phyloP scores from a whole-genome alignment of 495 filamentous ascomycete genomes.

The Chlorociboria aeruginascens region DNA sequence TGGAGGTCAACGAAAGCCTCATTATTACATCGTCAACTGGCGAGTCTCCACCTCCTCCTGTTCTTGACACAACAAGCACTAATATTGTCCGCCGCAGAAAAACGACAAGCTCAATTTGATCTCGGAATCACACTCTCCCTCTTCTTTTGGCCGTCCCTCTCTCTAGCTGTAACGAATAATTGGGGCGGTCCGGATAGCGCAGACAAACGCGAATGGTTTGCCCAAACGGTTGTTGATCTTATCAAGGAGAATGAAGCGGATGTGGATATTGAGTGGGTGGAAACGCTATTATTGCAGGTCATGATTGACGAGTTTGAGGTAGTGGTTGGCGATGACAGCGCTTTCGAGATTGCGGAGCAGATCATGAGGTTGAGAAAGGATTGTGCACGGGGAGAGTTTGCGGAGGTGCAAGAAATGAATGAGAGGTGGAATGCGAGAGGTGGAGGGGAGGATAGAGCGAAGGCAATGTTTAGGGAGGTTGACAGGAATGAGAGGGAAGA shows the following conservation, averaged over 20 bases:
- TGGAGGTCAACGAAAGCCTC: not conserved
- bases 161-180: conserved; percentile 70
- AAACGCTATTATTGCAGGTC: conserved; percentile 70
- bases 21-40: not conserved
- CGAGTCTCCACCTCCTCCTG: not conserved
- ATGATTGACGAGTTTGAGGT: conserved; percentile 95
- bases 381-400: conserved; percentile 51
- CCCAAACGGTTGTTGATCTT: conserved; percentile 76
- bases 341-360: conserved; percentile 55
- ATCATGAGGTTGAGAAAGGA: conserved; percentile 56
- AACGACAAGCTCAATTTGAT: conserved; percentile 52
- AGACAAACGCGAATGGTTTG: conserved; percentile 95
- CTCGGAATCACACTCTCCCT: conserved; percentile 69
- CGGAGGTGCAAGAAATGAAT: conserved; percentile 55
- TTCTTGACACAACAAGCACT: not conserved
- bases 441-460: conserved; percentile 35
- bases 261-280: conserved; percentile 72
- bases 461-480: conserved; percentile 40
- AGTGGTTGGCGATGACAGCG: conserved; percentile 79
- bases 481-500: conserved; percentile 38
- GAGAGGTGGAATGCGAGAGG: conserved; percentile 47
- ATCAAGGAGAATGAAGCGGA: conserved; percentile 51
- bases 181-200: conserved; percentile 79
- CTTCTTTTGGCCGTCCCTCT: conserved; percentile 75
- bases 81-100: conserved; percentile 11